These are phyloP conservation scores for Camellia sinensis DNA, from an alignment of 148 eudicot genomes.

Conservation along the genomic window DNA sequence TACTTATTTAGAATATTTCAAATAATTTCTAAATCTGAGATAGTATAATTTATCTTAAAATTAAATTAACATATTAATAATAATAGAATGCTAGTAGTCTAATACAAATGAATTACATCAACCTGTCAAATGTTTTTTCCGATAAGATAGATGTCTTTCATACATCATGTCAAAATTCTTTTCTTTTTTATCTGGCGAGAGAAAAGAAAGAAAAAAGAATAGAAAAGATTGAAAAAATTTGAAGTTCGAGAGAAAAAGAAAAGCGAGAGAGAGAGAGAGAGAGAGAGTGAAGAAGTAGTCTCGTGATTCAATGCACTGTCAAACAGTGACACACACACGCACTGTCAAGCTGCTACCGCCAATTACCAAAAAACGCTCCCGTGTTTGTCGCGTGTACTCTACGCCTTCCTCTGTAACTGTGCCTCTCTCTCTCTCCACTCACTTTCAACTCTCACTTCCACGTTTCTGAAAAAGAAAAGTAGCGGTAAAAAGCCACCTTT, in stretches of 20 bases:
- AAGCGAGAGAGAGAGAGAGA: neutral
- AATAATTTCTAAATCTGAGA: no score
- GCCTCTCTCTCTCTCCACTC: neutral
- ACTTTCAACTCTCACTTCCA: neutral
- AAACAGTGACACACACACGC: no score
- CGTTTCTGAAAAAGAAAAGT: neutral
- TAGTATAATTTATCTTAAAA: no score
- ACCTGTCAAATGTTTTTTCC: conserved; percentile 1
- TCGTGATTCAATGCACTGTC: conserved; percentile 13
- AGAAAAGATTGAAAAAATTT: neutral
- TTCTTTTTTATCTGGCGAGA: neutral
- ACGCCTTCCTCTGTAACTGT: conserved; percentile 12
- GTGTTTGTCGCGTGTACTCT: conserved; percentile 38
- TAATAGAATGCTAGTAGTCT: no score
- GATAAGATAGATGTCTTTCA: conserved; percentile 14
- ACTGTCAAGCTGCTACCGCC: conserved; percentile 6
- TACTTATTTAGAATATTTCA: no score
- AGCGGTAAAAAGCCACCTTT: no score
- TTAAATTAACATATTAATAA: no score
- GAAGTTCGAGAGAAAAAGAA: neutral
- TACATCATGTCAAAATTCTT: conserved; percentile 5
- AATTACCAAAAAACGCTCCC: conserved; percentile 16
- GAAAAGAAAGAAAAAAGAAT: neutral
- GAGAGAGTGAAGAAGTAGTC: neutral
- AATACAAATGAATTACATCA: neutral